phyloP scores from a whole-genome alignment of 1,284 basidiomycete species.

The Marasmius sp. region DNA sequence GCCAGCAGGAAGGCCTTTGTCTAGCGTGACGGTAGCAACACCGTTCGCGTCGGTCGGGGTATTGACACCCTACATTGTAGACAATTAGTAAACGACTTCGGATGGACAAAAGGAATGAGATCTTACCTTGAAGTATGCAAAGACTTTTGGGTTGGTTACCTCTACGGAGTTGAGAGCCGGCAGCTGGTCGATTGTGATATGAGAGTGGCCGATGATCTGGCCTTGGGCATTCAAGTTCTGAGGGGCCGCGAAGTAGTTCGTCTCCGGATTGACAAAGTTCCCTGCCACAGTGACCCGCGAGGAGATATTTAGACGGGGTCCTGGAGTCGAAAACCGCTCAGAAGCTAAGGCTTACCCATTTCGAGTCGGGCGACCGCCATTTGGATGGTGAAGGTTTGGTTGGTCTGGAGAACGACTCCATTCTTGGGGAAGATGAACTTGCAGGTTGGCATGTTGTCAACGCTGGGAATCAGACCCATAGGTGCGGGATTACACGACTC shows the following conservation, averaged over 20 bases:
- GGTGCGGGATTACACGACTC: background rate
- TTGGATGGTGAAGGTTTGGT: background rate
- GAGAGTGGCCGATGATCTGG: slow-evolving; percentile 43
- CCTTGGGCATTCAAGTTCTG: slow-evolving; percentile 48
- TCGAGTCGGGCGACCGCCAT: background rate
- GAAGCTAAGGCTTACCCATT: background rate
- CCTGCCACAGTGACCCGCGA: background rate
- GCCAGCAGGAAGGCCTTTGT: slow-evolving; percentile 52
- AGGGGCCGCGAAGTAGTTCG: slow-evolving; percentile 53
- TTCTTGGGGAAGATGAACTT: background rate
- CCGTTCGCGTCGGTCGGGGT: slow-evolving; percentile 35
- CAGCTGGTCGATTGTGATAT: slow-evolving; percentile 53
- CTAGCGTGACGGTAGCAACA: slow-evolving; percentile 43
- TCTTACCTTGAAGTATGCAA: slow-evolving; percentile 49
- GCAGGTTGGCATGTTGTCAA: background rate
- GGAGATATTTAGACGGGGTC: background rate
- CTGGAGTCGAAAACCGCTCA: background rate
- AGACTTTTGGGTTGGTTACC: slow-evolving; percentile 45
- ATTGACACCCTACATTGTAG: slow-evolving; percentile 30
- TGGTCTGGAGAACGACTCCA: background rate
- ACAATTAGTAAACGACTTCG: background rate
- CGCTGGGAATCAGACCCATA: background rate
- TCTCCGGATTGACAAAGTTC: background rate
- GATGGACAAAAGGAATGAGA: background rate
- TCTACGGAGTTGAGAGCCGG: slow-evolving; percentile 42